Evolutionary conservation across 1,284 basidiomycete genomes (phyloP), one percentile per base, ranked within the genome.

Genomic region (Erythrobasidium hasegawianum): DNA sequence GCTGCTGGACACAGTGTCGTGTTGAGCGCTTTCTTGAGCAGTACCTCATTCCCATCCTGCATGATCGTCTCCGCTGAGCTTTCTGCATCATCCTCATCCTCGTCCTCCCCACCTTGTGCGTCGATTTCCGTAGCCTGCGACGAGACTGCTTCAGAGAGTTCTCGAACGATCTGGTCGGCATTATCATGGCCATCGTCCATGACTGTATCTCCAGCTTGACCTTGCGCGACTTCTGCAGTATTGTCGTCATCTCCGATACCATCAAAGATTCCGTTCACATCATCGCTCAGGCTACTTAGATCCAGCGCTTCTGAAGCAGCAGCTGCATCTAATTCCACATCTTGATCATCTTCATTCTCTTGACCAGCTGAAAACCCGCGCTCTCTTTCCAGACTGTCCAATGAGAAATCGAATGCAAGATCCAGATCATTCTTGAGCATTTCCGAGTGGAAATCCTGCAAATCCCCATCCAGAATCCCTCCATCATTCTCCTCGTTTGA

Each of bases 381-480:
- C 22, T 29, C 29, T 27, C 41, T 26, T 53, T 65, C 40, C 45
- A 65, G 38, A 43, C 56, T 65, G 20, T 55, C 56, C 22, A 65
- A 33, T 18, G 62, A 65, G 38, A 66, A 69, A 39, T 69, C 68
- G 49, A 69, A 69, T 14, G 57, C 62, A 22, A 68, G 56, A 43
- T 69, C 68, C 40, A 65, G 47, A 39, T 65, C 68, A 40, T 59
- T 55, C 47, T 64, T 65, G 5, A 69, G 62, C 58, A 69, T 69
- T 38, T 62, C 68, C 54, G 65, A 57, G 38, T 69, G 68, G 57
- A 66, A 66, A 38, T 67, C 64, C 41, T 24, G n/a, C 20, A 24
- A 8, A 14, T 24, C 43, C 11, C 11, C 10, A n/a, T 11, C 11
- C 11, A 41, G 40, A n/a, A 11, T n/a, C 10, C 40, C 40, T n/a